Evolutionary conservation across 2,329 filamentous ascomycete genomes (phyloP), one percentile per base, ranked within the genome.

Genomic region (Nannizzia gypsea): DNA sequence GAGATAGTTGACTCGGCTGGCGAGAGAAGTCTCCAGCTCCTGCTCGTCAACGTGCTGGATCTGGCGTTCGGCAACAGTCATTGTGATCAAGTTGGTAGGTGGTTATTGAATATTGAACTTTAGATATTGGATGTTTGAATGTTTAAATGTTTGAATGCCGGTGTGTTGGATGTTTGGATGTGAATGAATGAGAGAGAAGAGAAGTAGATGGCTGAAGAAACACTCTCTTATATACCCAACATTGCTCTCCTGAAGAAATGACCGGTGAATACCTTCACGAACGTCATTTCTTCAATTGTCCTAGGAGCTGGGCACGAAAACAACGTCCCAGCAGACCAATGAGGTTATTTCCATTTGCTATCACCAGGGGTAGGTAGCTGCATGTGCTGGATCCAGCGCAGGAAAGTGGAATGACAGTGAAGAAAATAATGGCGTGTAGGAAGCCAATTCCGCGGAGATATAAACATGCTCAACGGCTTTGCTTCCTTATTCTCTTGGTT

Each of bases 1-100:
- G 24, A 66, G 59, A 59, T 69, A 70, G 44, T 58, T 46, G 58
- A 70, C 64, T 50, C 68, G 64, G 38, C 56, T 50, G 38, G 59
- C 15, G 28, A 64, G 56, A 28, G 59, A 56, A 5, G 28, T 52
- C n/a, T 60, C 58, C 28, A 64, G 40, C 44, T 62, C 56, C 24
- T 46, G 42, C 58, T 63, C 62, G 22, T 63, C 59, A 55, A 64
- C 34, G 48, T 64, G 63, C 28, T 61, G 56, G 42, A 63, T 54
- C 6, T 52, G 20, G 5, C 52, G 50, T 28, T 62, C 56, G 26
- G 38, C 22, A 48, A 54, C 48, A 46, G 59, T 56, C 59, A 61
- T 63, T 11, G 8, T 56, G 36, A 22, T 11, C 6, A 17, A 26
- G 2, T 31, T 11, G n/a, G 36, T 13, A 24, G 26, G 17, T 17